phyloP scores from a whole-genome alignment of 1,284 basidiomycete genomes.

The Schizopora paradoxa region DNA sequence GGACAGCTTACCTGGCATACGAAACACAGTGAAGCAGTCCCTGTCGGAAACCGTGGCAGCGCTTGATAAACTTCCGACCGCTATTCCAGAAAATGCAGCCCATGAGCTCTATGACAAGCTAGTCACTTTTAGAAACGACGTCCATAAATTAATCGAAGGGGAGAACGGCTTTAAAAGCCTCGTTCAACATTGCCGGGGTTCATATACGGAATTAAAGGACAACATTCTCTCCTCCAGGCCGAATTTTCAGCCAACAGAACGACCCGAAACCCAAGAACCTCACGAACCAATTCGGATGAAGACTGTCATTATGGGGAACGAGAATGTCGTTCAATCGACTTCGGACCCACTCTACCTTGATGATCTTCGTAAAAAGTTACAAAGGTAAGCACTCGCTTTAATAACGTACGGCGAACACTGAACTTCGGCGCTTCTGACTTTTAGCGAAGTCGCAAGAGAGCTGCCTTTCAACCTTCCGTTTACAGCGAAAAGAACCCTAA shows the following conservation, averaged over 20 bases:
- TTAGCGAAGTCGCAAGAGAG: constrained; percentile 29
- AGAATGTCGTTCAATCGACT: constrained; percentile 5
- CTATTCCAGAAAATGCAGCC: constrained; percentile 23
- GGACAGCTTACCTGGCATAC: constrained; percentile 26
- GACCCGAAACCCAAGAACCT: constrained; percentile 9
- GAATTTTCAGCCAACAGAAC: neutral
- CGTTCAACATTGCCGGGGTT: neutral
- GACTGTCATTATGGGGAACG: constrained; percentile 10
- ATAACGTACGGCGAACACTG: neutral
- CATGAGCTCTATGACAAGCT: neutral
- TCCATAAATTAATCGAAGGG: neutral
- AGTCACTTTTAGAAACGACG: neutral
- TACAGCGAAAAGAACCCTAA: constrained; percentile 26
- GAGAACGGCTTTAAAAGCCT: neutral
- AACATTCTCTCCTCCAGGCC: neutral
- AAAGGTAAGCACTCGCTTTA: constrained; percentile 23
- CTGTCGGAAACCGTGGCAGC: constrained; percentile 20
- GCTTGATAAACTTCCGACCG: constrained; percentile 18
- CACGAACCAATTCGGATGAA: neutral
- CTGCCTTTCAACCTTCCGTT: constrained; percentile 31
- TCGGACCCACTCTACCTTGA: constrained; percentile 24
- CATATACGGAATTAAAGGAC: neutral
- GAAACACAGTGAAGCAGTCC: constrained; percentile 19
- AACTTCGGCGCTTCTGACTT: neutral
- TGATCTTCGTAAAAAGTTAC: constrained; percentile 30